phyloP scores from a whole-genome alignment of 2,329 filamentous ascomycete genomes.

The Fusarium brachygibbosum region DNA sequence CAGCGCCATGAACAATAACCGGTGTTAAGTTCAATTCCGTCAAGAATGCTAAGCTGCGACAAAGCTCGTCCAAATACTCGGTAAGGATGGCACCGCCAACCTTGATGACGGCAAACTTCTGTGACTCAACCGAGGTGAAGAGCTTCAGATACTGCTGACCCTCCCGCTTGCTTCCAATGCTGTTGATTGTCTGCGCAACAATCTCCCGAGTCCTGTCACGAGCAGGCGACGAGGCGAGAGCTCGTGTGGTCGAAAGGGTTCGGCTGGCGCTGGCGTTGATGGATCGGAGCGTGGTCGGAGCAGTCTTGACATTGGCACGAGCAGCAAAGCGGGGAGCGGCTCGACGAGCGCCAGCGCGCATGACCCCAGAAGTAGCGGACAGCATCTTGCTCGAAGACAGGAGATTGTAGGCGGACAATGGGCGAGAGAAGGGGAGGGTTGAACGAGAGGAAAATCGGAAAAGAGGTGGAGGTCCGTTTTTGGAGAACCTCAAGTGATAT shows the following conservation, averaged over 20 bases:
- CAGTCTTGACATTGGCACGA: constrained; percentile 38
- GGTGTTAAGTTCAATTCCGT: constrained; percentile 96
- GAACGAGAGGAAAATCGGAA: background rate
- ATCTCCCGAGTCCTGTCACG: constrained; percentile 54
- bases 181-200: constrained; percentile 77
- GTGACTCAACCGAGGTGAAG: constrained; percentile 95
- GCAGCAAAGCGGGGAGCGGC: constrained; percentile 52
- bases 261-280: constrained; percentile 43
- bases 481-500: background rate
- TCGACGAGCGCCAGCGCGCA: constrained; percentile 61
- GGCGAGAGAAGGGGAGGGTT: constrained; percentile 22
- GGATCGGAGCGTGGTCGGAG: constrained; percentile 46
- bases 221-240: constrained; percentile 36
- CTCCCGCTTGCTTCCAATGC: constrained; percentile 95
- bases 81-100: constrained; percentile 96
- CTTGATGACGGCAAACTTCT: constrained; percentile 99
- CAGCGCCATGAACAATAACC: constrained; percentile 94
- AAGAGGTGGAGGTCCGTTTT: constrained; percentile 21
- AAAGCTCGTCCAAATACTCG: constrained; percentile 92
- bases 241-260: constrained; percentile 46
- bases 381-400: constrained; percentile 55
- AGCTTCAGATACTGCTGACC: constrained; percentile 98
- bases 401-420: constrained; percentile 23
- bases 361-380: constrained; percentile 57
- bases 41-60: constrained; percentile 88